Conservation (phyloP, 352 stramenopile genomes). For the Aphanomyces invadans region DNA sequence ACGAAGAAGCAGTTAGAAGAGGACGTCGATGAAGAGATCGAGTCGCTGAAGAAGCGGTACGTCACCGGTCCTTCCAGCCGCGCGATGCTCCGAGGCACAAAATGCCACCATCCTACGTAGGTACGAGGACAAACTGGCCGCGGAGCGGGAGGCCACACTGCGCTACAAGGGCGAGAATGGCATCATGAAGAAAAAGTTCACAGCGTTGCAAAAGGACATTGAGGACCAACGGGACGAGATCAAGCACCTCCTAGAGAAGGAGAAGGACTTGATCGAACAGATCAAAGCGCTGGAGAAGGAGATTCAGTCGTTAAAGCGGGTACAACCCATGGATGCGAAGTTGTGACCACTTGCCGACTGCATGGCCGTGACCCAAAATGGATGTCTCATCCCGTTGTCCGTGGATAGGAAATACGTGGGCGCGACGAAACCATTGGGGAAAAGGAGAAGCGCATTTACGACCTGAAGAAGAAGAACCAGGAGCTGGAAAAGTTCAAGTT, state of each 20-base stretch:
- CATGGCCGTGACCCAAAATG: too few relatives aligned
- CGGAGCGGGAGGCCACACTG: conserved; percentile 86
- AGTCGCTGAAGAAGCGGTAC: conserved; percentile 66
- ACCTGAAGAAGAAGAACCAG: conserved; percentile 97
- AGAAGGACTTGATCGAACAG: conserved; percentile 88
- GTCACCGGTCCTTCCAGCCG: too few relatives aligned
- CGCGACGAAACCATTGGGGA: conserved; percentile 92
- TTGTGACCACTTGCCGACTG: too few relatives aligned
- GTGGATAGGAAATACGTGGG: conserved; percentile 84
- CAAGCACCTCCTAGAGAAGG: conserved; percentile 82
- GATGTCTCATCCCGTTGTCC: too few relatives aligned
- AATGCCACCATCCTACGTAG: conserved; percentile 36
- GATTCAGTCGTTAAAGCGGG: conserved; percentile 83
- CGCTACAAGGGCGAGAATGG: conserved; percentile 93
- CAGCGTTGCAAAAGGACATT: conserved; percentile 88
- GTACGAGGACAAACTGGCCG: conserved; percentile 87
- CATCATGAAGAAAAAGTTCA: conserved; percentile 97
- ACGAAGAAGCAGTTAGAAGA: conserved; percentile 87
- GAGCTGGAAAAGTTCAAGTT: conserved; percentile 97
- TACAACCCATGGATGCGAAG: not conserved
- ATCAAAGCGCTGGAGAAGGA: conserved; percentile 90
- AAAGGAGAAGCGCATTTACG: conserved; percentile 96
- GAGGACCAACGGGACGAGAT: conserved; percentile 94
- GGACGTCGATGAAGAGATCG: conserved; percentile 90
- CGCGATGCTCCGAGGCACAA: too few relatives aligned